Percentiles rank a stretch among this genome's conserved stretches.
phyloP scores from a whole-genome alignment of 768 basidiomycete species.

The Clitopilus hobsonii region DNA sequence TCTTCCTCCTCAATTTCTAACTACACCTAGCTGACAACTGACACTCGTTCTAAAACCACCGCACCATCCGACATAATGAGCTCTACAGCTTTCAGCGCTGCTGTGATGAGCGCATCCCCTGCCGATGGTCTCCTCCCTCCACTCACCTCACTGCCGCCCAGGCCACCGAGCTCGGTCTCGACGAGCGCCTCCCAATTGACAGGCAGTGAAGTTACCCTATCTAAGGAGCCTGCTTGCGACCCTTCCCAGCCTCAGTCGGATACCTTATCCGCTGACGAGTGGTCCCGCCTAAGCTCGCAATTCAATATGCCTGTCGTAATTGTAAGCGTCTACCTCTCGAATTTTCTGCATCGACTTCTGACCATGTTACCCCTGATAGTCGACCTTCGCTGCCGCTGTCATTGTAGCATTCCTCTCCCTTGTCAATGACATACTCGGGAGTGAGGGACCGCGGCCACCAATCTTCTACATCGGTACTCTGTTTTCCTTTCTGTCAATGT shows the following conservation, averaged over 20 bases:
- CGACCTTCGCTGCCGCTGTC: conserved; percentile 7
- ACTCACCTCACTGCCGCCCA: no score
- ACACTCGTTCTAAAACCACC: no score
- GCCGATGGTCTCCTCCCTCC: no score
- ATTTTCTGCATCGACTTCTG: neutral
- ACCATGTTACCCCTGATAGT: neutral
- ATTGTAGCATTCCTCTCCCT: conserved; percentile 6
- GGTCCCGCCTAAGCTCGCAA: neutral
- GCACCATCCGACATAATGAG: no score
- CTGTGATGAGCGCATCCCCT: no score
- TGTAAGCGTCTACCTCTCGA: neutral
- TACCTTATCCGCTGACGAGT: neutral
- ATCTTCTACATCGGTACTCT: conserved; percentile 5
- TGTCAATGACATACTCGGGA: neutral
- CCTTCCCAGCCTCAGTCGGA: no score
- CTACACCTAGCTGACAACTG: no score
- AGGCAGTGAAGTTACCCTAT: no score
- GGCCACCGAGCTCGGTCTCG: no score
- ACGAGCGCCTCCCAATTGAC: no score
- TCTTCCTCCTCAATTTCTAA: no score
- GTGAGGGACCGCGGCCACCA: neutral
- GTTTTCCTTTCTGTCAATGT: conserved; percentile 6
- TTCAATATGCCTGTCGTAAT: conserved; percentile 5
- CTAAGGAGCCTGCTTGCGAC: neutral
- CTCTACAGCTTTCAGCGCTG: no score